Base-by-base conservation (phyloP, 257 asterid species). In the Anisodus tanguticus region DNA sequence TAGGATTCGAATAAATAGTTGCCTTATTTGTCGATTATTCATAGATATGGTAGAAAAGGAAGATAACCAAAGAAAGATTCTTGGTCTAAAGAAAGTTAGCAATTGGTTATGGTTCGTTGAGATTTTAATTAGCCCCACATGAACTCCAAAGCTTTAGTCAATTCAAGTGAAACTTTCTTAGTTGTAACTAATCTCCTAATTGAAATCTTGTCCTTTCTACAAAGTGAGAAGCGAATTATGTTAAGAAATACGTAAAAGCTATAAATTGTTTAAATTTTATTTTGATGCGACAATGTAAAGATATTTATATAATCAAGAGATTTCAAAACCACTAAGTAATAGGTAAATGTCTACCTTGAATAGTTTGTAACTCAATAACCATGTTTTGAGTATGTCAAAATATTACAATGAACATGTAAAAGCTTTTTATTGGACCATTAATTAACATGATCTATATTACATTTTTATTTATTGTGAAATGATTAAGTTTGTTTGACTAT, bases 1-100 rank as follows among this genome's bases (percentile, higher is more conserved):
- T 6, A 71, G 70, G 59, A 69, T 80, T 70, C 83, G 85, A 86
- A 60, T 63, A 59, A 80, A 80, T 88, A 64, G 84, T 88, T 84
- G 66, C 68, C 77, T 62, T n/a, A 11, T 53, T 37, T 22, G 53
- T 57, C 2, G 6, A 47, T 9, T 15, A 3, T 4, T 47, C 5
- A 62, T 37, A 64, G 66, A 72, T 58, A 78, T 62, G 86, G 83
- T 78, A 78, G 83, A 64, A n/a, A 60, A 76, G 13, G 88, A 81
- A 51, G 85, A 64, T 79, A 37, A 83, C 77, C 83, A 70, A 60
- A 69, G 67, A 31, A 60, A 37, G 47, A 54, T 47, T 6, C 47
- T 12, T 58, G 35, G 41, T n/a, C 22, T 31, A 9, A 58, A 26
- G 51, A 26, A 17, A 37, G 83, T 80, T 41, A 54, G 49, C 64